These are phyloP conservation scores for Fraxinus floribunda DNA, from an alignment of 305 asterid species.

Conservation along the genomic window DNA sequence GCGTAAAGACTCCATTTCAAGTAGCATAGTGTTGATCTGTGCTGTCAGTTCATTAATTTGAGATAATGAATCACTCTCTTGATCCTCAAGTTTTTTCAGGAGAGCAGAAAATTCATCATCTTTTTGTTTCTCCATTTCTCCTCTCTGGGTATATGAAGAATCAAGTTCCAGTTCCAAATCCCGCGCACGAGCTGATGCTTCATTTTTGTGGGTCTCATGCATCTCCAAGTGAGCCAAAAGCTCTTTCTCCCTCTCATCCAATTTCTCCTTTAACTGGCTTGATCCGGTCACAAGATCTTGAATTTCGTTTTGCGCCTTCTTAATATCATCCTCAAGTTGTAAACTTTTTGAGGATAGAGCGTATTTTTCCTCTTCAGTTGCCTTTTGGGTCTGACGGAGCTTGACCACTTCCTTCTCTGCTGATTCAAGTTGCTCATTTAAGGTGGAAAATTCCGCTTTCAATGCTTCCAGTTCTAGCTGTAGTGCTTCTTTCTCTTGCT, in stretches of 20 bases:
- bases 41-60: constrained; percentile 47
- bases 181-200: constrained; percentile 48
- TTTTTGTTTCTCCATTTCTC: constrained; percentile 60
- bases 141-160: constrained; percentile 48
- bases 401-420: constrained; percentile 32
- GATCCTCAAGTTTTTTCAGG: constrained; percentile 51
- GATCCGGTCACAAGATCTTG: constrained; percentile 46
- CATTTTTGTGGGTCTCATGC: constrained; percentile 68
- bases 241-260: constrained; percentile 62
- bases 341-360: constrained; percentile 30
- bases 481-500: constrained; percentile 27
- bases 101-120: constrained; percentile 55
- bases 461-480: constrained; percentile 34
- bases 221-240: constrained; percentile 47
- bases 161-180: constrained; percentile 68
- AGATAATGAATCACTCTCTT: constrained; percentile 49
- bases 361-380: constrained; percentile 29
- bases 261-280: constrained; percentile 39
- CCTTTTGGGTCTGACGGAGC: constrained; percentile 26
- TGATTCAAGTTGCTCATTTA: constrained; percentile 34
- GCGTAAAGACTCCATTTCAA: constrained; percentile 53
- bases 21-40: constrained; percentile 40
- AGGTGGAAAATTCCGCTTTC: constrained; percentile 28
- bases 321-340: constrained; percentile 39
- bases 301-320: constrained; percentile 37